A percentile compares a stretch with the other conserved stretches of the same genome.
phyloP scores from a whole-genome alignment of 208 protist genomes.

The Novymonas esmeraldas region DNA sequence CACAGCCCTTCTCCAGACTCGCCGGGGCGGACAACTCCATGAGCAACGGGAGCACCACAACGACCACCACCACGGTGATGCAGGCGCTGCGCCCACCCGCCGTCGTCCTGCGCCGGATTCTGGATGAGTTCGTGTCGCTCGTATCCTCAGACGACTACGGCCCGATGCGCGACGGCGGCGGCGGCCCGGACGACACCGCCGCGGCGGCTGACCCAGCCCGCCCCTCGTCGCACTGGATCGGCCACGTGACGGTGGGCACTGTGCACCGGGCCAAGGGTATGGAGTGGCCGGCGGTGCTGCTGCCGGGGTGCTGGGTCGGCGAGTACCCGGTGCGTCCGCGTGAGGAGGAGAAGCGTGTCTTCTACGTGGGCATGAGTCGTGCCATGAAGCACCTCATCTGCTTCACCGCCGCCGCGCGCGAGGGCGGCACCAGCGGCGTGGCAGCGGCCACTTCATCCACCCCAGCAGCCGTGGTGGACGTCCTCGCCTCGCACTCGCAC shows the following conservation, averaged over 20 bases:
- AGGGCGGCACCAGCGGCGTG: constrained; percentile 7
- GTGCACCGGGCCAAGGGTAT: constrained; percentile 88
- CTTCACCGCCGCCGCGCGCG: constrained; percentile 47
- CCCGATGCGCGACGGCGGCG: constrained; percentile 21
- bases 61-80: constrained; percentile 12
- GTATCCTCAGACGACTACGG: constrained; percentile 80
- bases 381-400: constrained; percentile 79
- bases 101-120: constrained; percentile 53
- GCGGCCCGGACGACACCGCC: neutral
- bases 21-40: constrained; percentile 17
- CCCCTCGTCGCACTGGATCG: constrained; percentile 17
- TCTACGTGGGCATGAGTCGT: constrained; percentile 90
- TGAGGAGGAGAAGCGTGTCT: constrained; percentile 79
- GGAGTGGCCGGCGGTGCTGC: constrained; percentile 85
- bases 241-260: constrained; percentile 66
- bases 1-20: neutral
- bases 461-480: neutral
- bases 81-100: constrained; percentile 22
- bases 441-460: neutral
- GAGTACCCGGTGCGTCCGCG: constrained; percentile 58
- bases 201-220: neutral
- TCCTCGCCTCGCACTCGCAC: neutral
- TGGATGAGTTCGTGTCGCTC: constrained; percentile 80
- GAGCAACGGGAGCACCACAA: constrained; percentile 17
- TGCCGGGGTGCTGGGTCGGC: constrained; percentile 75